Evolutionary conservation across 805 yeast genomes (phyloP).

Genomic region (Gaillardinia entomophila): DNA sequence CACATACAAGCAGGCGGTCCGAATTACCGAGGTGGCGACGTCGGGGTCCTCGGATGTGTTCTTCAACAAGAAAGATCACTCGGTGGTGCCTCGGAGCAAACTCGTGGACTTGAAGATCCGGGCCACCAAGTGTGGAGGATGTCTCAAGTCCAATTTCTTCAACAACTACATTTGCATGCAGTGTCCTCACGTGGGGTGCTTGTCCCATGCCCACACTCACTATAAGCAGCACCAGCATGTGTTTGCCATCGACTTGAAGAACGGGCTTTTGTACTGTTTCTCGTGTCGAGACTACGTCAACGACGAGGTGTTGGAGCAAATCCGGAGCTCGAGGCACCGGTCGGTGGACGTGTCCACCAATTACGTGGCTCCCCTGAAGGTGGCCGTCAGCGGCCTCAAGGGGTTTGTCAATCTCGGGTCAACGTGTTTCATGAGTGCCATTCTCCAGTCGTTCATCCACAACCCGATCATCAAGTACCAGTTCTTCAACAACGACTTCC

Average conservation of each 20-base stretch:
- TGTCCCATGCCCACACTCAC: slow-evolving; percentile 29
- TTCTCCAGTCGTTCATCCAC: slow-evolving; percentile 84
- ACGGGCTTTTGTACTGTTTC: slow-evolving; percentile 72
- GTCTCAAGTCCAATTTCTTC: slow-evolving; percentile 36
- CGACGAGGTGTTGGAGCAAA: slow-evolving; percentile 51
- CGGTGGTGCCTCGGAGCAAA: slow-evolving; percentile 27
- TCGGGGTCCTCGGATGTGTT: slow-evolving; percentile 7
- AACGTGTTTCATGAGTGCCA: slow-evolving; percentile 93
- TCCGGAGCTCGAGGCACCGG: too few relatives aligned
- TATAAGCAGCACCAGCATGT: slow-evolving; percentile 28
- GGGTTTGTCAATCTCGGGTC: slow-evolving; percentile 95
- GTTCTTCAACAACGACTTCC: slow-evolving; percentile 66
- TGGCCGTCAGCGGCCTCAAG: slow-evolving; percentile 70
- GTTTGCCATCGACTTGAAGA: slow-evolving; percentile 53
- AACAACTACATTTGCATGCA: slow-evolving; percentile 62
- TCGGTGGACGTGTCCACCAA: slow-evolving; percentile 13
- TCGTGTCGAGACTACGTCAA: slow-evolving; percentile 70
- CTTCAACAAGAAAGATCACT: slow-evolving; percentile 31
- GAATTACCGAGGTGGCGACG: slow-evolving; percentile 17
- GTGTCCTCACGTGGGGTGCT: slow-evolving; percentile 74
- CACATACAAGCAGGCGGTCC: slow-evolving; percentile 49
- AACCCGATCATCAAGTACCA: slow-evolving; percentile 81
- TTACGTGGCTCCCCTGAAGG: slow-evolving; percentile 37
- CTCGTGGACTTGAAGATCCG: slow-evolving; percentile 37
- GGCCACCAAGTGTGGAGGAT: slow-evolving; percentile 47